A percentile compares a stretch with the other conserved stretches of the same genome.
phyloP scores from a whole-genome alignment of 768 basidiomycete species.

The Boletales sp. region DNA sequence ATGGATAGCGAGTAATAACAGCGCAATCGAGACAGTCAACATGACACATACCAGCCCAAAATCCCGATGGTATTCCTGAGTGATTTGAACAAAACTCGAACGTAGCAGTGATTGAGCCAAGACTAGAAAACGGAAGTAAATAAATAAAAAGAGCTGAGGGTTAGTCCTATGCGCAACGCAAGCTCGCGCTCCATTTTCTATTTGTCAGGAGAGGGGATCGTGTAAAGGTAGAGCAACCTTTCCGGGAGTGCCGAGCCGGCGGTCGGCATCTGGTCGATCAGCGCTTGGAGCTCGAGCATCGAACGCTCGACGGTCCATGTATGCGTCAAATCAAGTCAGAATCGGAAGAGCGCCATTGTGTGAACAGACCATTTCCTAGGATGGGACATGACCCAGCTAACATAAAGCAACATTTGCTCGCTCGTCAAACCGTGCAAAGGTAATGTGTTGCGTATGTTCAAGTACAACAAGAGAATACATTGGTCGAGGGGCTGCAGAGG shows the following conservation, averaged over 20 bases:
- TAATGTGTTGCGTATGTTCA: constrained; percentile 86
- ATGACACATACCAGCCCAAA: too few species aligned
- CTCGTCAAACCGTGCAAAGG: constrained; percentile 87
- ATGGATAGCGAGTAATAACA: too few species aligned
- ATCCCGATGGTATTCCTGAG: too few species aligned
- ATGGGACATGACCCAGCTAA: constrained; percentile 83
- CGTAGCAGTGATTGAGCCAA: too few species aligned
- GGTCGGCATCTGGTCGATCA: constrained; percentile 96
- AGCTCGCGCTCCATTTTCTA: constrained; percentile 96
- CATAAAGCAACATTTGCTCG: constrained; percentile 92
- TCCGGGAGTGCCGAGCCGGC: constrained; percentile 72
- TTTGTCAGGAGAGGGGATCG: constrained; percentile 77
- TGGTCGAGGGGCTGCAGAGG: constrained; percentile 91
- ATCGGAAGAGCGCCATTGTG: constrained; percentile 92
- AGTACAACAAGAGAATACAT: constrained; percentile 86
- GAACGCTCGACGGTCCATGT: constrained; percentile 93
- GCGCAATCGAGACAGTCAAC: too few species aligned
- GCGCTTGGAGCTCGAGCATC: constrained; percentile 87
- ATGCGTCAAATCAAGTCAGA: constrained; percentile 83
- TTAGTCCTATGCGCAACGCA: constrained; percentile 70
- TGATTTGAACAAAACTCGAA: too few species aligned
- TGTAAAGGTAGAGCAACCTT: constrained; percentile 76
- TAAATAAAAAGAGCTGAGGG: too few species aligned
- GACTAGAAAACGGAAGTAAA: too few species aligned
- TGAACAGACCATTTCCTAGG: constrained; percentile 95